A percentile compares a stretch with the other conserved stretches of the same genome.
phyloP scores from a whole-genome alignment of 2,329 filamentous ascomycete genomes.

The Botrytis paeoniae region DNA sequence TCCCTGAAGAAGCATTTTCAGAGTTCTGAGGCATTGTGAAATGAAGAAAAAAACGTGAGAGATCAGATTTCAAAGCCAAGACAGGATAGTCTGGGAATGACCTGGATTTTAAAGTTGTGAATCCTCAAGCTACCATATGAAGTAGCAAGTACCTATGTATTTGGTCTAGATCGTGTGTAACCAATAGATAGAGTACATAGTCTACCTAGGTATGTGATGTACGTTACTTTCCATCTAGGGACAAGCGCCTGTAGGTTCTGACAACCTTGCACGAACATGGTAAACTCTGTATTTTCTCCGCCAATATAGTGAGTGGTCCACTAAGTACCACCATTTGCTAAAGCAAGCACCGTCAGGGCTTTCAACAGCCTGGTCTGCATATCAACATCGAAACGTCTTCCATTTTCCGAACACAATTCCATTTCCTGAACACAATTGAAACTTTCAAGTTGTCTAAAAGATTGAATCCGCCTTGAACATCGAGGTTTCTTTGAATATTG shows the following conservation, averaged over 20 bases:
- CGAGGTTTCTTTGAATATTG: not conserved
- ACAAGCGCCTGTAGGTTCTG: not conserved
- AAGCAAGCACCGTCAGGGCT: not conserved
- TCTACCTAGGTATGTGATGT: not conserved
- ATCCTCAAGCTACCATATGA: not conserved
- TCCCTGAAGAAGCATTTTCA: not conserved
- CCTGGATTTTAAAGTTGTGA: not conserved
- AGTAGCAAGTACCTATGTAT: not conserved
- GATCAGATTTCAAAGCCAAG: not conserved
- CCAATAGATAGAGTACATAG: not conserved
- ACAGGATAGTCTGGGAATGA: not conserved
- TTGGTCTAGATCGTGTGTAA: not conserved
- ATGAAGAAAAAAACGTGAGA: not conserved
- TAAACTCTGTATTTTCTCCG: not conserved
- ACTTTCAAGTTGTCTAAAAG: not conserved
- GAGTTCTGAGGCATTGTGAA: not conserved
- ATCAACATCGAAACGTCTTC: not conserved
- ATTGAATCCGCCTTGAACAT: not conserved
- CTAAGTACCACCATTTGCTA: not conserved
- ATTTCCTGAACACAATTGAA: not conserved
- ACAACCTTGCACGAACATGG: not conserved
- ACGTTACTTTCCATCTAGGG: not conserved
- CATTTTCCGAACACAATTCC: not conserved
- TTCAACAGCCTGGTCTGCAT: not conserved
- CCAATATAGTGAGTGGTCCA: not conserved